Evolutionary conservation across 2,329 filamentous ascomycete genomes (phyloP), one percentile per base, ranked within the genome.

Genomic region (Hortaea werneckii): DNA sequence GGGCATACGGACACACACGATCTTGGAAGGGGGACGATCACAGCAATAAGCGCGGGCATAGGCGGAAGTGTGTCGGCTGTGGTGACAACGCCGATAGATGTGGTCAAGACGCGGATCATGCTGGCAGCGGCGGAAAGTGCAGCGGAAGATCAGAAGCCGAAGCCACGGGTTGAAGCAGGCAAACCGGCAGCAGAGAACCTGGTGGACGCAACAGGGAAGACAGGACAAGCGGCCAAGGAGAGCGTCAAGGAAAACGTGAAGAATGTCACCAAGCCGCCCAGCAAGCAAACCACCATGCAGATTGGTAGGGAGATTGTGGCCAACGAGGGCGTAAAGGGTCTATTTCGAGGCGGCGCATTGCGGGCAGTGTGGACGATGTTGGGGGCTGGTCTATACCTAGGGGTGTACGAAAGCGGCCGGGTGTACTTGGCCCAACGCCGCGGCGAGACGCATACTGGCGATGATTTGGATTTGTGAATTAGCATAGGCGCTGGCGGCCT

Each of bases 31-130:
- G 85, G 79, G 0, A 47, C 76, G 1, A 77, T 90, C 38, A 92
- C 86, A 1, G 87, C 83, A 0, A 47, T 76, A 3, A 85, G 84
- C 59, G 88, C 87, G 0, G 86, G 82, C 1, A 64, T 75, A 11
- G 85, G 87, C 0, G 88, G 88, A 0, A 78, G 79, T 5, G 64
- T 90, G 6, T 82, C 87, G 0, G 85, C 88, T 1, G 76, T 85
- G 7, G 63, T 92, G n/a, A 95, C 88, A 1, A 94, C 88, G 42
- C 89, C 89, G 0, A 79, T 88, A 45, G 89, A 95, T 64, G 87
- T 94, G 7, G 77, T 95, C 26, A 94, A 95, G 71, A 94, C 88
- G 52, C 71, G 86, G 42, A 84, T 94, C 66, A 95, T 94, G 88
- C 71, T 95, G 27, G 73, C 76, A 29, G 80, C 80, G 1, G 72